Conservation (phyloP, 768 basidiomycete species). For the Naganishia onofrii region DNA sequence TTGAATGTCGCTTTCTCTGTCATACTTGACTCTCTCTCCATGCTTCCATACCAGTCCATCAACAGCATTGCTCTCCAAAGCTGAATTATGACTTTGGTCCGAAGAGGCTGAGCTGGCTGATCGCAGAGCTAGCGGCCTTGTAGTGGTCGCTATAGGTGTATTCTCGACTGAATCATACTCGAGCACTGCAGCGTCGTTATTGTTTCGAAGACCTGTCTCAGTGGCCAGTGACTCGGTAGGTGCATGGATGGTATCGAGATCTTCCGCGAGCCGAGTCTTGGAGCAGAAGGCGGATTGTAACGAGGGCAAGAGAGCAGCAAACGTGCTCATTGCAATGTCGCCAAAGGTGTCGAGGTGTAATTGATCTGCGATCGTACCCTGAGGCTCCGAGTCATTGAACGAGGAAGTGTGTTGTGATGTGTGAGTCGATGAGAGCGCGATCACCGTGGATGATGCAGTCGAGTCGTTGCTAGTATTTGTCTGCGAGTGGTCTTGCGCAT, state of each 20-base stretch:
- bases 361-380: conserved; percentile 2
- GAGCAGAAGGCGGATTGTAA: conserved; percentile 15
- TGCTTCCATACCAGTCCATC: conserved; percentile 15
- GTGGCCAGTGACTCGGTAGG: too few relatives aligned
- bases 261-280: not conserved
- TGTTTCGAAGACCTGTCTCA: not conserved
- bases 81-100: not conserved
- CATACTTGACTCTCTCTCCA: conserved; percentile 13
- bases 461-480: not conserved
- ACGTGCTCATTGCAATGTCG: conserved; percentile 10
- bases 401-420: not conserved
- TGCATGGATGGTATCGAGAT: not conserved
- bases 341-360: not conserved
- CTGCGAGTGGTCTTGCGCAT: not conserved
- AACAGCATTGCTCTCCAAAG: not conserved
- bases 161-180: not conserved
- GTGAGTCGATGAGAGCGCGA: not conserved
- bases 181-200: too few relatives aligned
- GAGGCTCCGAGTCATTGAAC: conserved; percentile 2
- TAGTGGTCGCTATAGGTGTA: not conserved
- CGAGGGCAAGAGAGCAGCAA: conserved; percentile 14
- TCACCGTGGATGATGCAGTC: not conserved
- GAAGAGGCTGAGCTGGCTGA: conserved; percentile 3
- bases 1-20: not conserved
- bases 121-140: not conserved